phyloP scores from a whole-genome alignment of 1,139 yeast species.

The Suhomyces wounanorum region DNA sequence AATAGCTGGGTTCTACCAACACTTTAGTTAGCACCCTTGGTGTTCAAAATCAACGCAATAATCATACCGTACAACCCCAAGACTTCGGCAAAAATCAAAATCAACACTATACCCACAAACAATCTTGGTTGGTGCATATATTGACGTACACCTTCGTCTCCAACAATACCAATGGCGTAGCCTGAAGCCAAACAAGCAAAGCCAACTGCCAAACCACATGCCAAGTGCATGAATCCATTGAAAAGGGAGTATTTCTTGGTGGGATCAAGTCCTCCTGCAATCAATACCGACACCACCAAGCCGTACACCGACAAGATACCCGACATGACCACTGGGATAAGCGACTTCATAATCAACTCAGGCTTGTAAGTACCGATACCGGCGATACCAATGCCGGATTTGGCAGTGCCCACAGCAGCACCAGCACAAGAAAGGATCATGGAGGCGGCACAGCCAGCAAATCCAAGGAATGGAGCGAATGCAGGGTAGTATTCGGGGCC shows the following conservation, averaged over 20 bases:
- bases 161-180: slow-evolving; percentile 97
- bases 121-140: slow-evolving; percentile 95
- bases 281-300: slow-evolving; percentile 89
- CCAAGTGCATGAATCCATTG: slow-evolving; percentile 96
- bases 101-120: slow-evolving; percentile 91
- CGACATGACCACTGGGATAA: slow-evolving; percentile 96
- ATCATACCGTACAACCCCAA: slow-evolving; percentile 95
- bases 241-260: slow-evolving; percentile 76
- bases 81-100: slow-evolving; percentile 97
- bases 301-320: slow-evolving; percentile 98
- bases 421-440: slow-evolving; percentile 90
- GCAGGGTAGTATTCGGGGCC: slow-evolving; percentile 71
- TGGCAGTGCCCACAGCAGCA: slow-evolving; percentile 98
- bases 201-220: slow-evolving; percentile 94
- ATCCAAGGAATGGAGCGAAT: slow-evolving; percentile 93
- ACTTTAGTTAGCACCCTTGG: slow-evolving; percentile 64
- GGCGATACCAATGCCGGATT: slow-evolving; percentile 95
- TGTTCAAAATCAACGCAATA: slow-evolving; percentile 85
- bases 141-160: slow-evolving; percentile 98
- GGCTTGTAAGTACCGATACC: slow-evolving; percentile 88
- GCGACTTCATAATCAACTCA: slow-evolving; percentile 77
- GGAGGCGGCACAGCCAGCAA: slow-evolving; percentile 93
- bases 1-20: background rate
- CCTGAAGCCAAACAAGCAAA: slow-evolving; percentile 97
- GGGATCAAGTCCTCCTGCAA: slow-evolving; percentile 90